Conservation (phyloP, 345 rosid species). For the Aquilaria sinensis region DNA sequence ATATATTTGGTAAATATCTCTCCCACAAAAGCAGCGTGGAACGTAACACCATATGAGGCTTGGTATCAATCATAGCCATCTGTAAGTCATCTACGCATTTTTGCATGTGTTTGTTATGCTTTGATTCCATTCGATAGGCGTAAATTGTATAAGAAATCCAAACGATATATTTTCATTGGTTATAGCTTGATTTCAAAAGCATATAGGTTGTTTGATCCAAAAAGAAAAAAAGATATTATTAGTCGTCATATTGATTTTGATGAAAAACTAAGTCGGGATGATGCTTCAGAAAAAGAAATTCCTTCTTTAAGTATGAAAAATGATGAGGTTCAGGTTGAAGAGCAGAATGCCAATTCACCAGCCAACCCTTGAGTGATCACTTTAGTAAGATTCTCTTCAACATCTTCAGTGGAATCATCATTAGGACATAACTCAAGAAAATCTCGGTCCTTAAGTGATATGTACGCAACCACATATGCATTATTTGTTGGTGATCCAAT, state of each 20-base stretch:
- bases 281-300: not conserved
- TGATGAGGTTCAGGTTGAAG: not conserved
- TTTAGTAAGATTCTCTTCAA: not conserved
- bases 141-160: too few species aligned
- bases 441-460: not conserved
- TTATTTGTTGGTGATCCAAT: not conserved
- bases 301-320: not conserved
- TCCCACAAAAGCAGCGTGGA: not conserved
- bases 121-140: not conserved
- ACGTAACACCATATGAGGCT: not conserved
- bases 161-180: too few species aligned
- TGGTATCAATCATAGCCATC: not conserved
- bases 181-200: too few species aligned
- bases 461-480: not conserved
- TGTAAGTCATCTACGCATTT: not conserved
- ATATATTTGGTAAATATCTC: not conserved
- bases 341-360: not conserved
- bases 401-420: not conserved
- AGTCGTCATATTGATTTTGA: not conserved
- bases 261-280: not conserved
- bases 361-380: not conserved
- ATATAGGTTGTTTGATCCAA: not conserved
- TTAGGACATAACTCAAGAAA: not conserved
- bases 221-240: too few species aligned
- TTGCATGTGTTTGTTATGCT: not conserved